phyloP scores from a whole-genome alignment of 495 filamentous ascomycete species.

The Aspergillus leporis region DNA sequence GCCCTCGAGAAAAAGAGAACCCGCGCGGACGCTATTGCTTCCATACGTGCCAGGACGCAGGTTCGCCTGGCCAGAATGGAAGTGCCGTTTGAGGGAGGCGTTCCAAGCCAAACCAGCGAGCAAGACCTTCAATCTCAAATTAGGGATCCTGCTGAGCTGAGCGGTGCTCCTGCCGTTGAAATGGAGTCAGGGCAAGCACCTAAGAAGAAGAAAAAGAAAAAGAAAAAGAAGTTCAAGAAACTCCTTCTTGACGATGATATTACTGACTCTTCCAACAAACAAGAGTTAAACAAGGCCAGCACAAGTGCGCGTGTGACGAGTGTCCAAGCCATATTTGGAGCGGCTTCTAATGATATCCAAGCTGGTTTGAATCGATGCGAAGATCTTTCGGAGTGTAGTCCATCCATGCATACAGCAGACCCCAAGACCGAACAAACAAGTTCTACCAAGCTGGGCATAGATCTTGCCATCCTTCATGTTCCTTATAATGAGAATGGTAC shows the following conservation, averaged over 20 bases:
- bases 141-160: neutral
- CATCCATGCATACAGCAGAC: neutral
- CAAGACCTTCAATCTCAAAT: neutral
- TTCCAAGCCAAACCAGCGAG: neutral
- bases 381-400: neutral
- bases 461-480: neutral
- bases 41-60: conserved; percentile 15
- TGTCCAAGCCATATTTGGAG: neutral
- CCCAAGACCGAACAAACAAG: neutral
- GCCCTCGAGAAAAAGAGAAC: conserved; percentile 1
- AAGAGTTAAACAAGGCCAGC: neutral
- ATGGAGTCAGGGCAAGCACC: neutral
- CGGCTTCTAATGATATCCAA: neutral
- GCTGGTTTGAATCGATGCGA: neutral
- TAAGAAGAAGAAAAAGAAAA: conserved; percentile 18
- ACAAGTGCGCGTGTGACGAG: neutral
- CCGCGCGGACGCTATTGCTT: conserved; percentile 12
- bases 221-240: conserved; percentile 14
- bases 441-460: neutral
- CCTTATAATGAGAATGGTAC: neutral
- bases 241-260: neutral
- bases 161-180: neutral
- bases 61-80: conserved; percentile 6
- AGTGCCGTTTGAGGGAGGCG: neutral
- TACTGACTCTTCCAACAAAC: neutral